Evolutionary conservation across 805 yeast genomes (phyloP).

Genomic region (Komagataella kurtzmanii): DNA sequence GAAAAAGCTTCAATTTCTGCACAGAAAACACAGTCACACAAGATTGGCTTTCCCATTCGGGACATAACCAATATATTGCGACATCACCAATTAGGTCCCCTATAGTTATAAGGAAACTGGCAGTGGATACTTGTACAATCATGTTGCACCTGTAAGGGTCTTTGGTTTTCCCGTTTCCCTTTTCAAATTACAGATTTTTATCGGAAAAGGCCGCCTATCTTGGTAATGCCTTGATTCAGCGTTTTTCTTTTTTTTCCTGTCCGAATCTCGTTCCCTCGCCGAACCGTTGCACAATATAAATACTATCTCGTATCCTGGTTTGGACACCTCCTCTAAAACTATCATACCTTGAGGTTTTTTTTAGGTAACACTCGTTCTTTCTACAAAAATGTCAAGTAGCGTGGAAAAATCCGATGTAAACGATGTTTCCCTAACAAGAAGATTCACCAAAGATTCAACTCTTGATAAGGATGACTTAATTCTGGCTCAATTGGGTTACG

Average conservation of each 20-base stretch:
- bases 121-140: too few relatives aligned
- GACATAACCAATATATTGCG: neutral
- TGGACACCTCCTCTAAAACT: neutral
- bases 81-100: neutral
- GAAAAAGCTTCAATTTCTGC: neutral
- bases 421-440: neutral
- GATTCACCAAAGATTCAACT: neutral
- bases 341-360: neutral
- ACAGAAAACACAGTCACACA: neutral
- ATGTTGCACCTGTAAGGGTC: too few relatives aligned
- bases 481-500: slow-evolving; percentile 2
- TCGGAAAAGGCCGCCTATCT: neutral
- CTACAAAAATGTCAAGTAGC: neutral
- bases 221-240: neutral
- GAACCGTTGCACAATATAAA: neutral
- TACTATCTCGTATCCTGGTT: neutral
- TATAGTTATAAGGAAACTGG: too few relatives aligned
- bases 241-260: neutral
- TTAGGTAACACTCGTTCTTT: neutral
- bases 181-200: neutral
- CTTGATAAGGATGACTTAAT: neutral
- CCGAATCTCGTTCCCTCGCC: neutral
- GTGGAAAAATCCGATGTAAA: neutral
- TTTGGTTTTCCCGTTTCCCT: too few relatives aligned
- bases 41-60: neutral